Base-by-base conservation (phyloP, 1,284 basidiomycete genomes). In the Xerocomus cyaneibrunnescens region DNA sequence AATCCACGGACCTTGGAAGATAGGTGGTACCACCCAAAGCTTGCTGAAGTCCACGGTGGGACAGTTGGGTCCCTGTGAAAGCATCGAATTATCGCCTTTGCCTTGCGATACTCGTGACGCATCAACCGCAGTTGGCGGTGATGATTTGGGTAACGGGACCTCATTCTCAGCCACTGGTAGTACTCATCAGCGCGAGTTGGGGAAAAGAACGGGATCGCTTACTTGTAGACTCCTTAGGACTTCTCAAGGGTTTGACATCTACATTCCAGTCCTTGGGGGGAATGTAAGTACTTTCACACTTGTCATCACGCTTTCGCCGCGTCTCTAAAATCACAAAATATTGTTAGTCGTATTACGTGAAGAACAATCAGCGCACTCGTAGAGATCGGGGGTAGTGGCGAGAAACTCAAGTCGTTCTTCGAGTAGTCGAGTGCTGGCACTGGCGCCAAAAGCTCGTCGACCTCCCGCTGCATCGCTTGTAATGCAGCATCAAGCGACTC, bases 371-470 rank as follows among this genome's bases (percentile, higher is more conserved):
- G 48, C 58, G 21, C 21, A 59, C 58, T 43, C 12, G 10, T 38
- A 5, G 13, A 21, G 8, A 25, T 34, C 3, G 51, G 38, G 2
- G 39, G 1, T 10, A 36, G 31, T n/a, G 22, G 23, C 5, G 48
- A 44, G 40, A 59, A 61, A 49, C 59, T 55, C 21, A 19, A 42
- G 34, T 58, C 50, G 23, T 37, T 32, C 16, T 31, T 31, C 8
- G 8, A 30, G 25, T 10, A 42, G 25, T 45, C 16, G 38, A 44
- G 35, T 30, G n/a, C 21, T 10, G 8, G 28, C 28, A 30, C 13
- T 3, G 28, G 28, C 10, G 28, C 28, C 28, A 10, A 30, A 7
- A 30, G 28, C 9, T 10, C 28, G 3, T 30, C 28, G 5, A 7
- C 4, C 28, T 30, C 28, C 28, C 10, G 28, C 28, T 30, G 28